Conservation (phyloP, 2,329 filamentous ascomycete genomes). For the Chrysosporium keratinophilum region DNA sequence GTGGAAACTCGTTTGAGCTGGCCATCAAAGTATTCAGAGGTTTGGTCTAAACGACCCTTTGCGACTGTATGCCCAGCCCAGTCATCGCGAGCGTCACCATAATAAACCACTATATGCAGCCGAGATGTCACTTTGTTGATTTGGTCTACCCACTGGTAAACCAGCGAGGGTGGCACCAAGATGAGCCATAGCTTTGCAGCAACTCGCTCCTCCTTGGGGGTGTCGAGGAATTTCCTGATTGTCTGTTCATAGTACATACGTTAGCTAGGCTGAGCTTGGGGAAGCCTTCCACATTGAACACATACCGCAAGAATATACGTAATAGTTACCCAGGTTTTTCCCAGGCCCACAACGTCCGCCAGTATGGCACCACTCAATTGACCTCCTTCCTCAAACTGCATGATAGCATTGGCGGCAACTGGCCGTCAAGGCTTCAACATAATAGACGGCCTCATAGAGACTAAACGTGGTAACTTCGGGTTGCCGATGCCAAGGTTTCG, state of each 20-base stretch:
- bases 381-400: neutral
- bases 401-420: neutral
- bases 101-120: too few species aligned
- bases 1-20: neutral
- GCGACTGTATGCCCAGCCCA: too few species aligned
- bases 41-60: too few species aligned
- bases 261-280: too few species aligned
- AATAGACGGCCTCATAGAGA: neutral
- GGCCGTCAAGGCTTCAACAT: constrained; percentile 3
- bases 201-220: too few species aligned
- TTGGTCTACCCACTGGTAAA: neutral
- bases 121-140: too few species aligned
- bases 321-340: neutral
- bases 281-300: too few species aligned
- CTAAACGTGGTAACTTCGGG: neutral
- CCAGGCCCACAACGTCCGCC: neutral
- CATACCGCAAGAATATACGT: neutral
- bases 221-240: too few species aligned
- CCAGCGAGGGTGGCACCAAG: neutral
- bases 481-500: neutral
- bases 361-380: neutral
- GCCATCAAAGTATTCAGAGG: neutral
- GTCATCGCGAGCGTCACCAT: too few species aligned
- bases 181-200: neutral
- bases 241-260: too few species aligned